phyloP scores from a whole-genome alignment of 495 filamentous ascomycete species.

The Tuber microsphaerosporum region DNA sequence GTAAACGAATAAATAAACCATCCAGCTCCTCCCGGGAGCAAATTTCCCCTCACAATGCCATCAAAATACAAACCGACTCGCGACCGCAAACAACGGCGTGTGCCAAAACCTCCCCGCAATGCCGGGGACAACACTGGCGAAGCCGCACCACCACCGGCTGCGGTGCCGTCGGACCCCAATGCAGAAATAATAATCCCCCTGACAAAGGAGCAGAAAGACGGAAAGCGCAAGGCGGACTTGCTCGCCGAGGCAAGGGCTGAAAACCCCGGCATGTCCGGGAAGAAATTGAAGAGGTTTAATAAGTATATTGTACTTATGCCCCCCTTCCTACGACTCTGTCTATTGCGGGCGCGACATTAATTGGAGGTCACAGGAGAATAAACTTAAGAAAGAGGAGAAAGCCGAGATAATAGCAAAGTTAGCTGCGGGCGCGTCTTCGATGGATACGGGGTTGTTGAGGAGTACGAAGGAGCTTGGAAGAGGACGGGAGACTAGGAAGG shows the following conservation, averaged over 20 bases:
- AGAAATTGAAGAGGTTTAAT: constrained; percentile 90
- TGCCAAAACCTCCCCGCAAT: constrained; percentile 4
- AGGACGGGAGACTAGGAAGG: constrained; percentile 57
- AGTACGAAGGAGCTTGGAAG: constrained; percentile 71
- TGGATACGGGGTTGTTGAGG: constrained; percentile 71
- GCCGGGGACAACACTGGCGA: background rate
- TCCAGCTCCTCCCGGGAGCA: background rate
- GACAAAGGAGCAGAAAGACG: constrained; percentile 58
- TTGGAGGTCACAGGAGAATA: constrained; percentile 58
- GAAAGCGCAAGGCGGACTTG: constrained; percentile 49
- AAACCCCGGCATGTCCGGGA: constrained; percentile 68
- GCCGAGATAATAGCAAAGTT: constrained; percentile 75
- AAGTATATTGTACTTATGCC: constrained; percentile 70
- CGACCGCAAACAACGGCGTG: constrained; percentile 39
- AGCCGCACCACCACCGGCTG: background rate
- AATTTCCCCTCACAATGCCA: constrained; percentile 22
- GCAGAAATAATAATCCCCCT: constrained; percentile 23
- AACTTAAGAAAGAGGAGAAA: constrained; percentile 91
- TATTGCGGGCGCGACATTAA: background rate
- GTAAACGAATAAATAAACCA: background rate
- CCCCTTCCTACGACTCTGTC: constrained; percentile 23
- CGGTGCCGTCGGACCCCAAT: constrained; percentile 18
- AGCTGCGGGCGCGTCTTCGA: constrained; percentile 60
- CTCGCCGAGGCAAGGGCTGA: constrained; percentile 58
- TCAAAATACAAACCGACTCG: constrained; percentile 40